Evolutionary conservation across 2,329 filamentous ascomycete species (phyloP), one percentile per base, ranked within the genome.

Genomic region (Colletotrichum sp.): DNA sequence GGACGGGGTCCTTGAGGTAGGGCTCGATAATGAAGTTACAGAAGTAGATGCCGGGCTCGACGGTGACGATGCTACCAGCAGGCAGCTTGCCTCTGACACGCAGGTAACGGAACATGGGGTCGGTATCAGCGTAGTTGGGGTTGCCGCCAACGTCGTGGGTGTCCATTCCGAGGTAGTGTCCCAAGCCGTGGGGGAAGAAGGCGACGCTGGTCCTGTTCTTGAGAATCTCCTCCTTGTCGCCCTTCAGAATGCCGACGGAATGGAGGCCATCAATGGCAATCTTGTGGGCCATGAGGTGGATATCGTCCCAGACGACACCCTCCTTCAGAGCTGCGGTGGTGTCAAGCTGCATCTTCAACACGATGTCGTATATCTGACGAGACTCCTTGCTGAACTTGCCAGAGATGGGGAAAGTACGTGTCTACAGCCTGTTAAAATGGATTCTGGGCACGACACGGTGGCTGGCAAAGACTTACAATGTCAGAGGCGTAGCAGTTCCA

Each of bases 31-130:
- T 98, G 82, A 96, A 98, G 24, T 92, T 91, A 85, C 95, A 98
- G 84, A 98, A 98, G 86, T 98, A 98, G 78, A 96, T 93, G 64
- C 97, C 97, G 15, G 97, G 97, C 87, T 99, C 97, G 52, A 99
- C 96, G 0, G 97, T 99, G 69, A 99, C 93, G 28, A 99, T 95
- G 66, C 93, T 93, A 9, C 77, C 94, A 1, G 92, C 93, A 0
- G 95, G 95, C 64, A 98, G 84, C 26, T 86, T 89, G 15, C 95
- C 93, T 69, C 97, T 89, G 52, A 98, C 93, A 60, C 97, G 90
- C 76, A 99, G 87, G 82, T 98, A 99, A 69, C 92, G 90, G 86
- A 98, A 99, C 90, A 98, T 92, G 44, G 91, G 88, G 83, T 99
- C 96, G 76, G 90, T 87, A 82, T 99, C 97, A 10, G 88, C 88